Conservation (phyloP, 345 rosid species). For the Murraya koenigii region DNA sequence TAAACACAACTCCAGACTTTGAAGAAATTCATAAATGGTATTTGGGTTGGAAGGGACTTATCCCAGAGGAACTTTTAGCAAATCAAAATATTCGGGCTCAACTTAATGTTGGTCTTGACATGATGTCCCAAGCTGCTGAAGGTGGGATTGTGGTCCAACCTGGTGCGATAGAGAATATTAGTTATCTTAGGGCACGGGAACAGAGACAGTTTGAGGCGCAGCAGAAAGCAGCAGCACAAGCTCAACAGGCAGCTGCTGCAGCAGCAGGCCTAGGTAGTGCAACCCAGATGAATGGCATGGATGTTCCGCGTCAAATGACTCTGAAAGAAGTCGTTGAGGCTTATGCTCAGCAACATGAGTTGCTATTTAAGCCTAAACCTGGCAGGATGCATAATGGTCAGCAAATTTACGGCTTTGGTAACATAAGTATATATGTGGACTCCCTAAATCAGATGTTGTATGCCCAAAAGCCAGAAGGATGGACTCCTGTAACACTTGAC, state of each 20-base stretch:
- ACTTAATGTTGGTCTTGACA: constrained; percentile 64
- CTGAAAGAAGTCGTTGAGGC: constrained; percentile 84
- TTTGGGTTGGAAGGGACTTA: constrained; percentile 69
- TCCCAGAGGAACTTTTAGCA: constrained; percentile 80
- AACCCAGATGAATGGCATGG: constrained; percentile 36
- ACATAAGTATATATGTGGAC: constrained; percentile 67
- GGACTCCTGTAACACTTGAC: constrained; percentile 73
- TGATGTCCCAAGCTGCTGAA: constrained; percentile 78
- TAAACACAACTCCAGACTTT: constrained; percentile 63
- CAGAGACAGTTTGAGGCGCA: constrained; percentile 69
- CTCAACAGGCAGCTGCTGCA: constrained; percentile 40
- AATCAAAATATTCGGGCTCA: constrained; percentile 75
- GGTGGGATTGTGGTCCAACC: constrained; percentile 73
- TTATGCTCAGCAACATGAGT: constrained; percentile 75
- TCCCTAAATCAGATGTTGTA: constrained; percentile 62
- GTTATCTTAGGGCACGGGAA: constrained; percentile 57
- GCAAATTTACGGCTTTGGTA: constrained; percentile 88
- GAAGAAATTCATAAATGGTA: constrained; percentile 83
- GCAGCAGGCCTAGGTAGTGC: constrained; percentile 26
- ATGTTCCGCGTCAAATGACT: constrained; percentile 42
- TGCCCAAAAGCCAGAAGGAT: constrained; percentile 66
- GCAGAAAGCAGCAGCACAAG: constrained; percentile 52
- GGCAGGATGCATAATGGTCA: constrained; percentile 78
- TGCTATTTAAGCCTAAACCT: constrained; percentile 74
- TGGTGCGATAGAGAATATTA: constrained; percentile 60